Base-by-base conservation (phyloP, 2,329 filamentous ascomycete genomes). In the Scedosporium aurantiacum region DNA sequence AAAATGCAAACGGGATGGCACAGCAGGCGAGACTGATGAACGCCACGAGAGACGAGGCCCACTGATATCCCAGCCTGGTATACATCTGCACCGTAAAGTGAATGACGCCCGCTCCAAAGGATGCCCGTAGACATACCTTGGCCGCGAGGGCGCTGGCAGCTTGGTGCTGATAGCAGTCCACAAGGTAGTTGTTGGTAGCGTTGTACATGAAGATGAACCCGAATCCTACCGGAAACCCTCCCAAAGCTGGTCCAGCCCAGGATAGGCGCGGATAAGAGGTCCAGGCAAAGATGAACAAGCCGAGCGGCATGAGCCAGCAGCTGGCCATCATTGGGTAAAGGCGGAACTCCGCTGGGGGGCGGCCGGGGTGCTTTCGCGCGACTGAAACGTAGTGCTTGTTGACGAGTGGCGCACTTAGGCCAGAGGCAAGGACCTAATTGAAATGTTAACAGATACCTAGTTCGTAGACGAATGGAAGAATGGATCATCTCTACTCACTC, bases 1-100 rank as follows among this genome's bases (percentile, higher is more conserved):
- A 89, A 72, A 93, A 90, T 16, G 93, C 71, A 71, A 89, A 87
- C 0, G 89, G 89, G 68, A 89, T 87, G 0, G 89, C 88, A 18
- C 90, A 76, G 71, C 88, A 91, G 10, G 79, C 80, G 3, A 91
- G 71, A 0, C 88, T 83, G 3, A 93, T 76, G 74, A 93, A 92
- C 0, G 85, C 90, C 0, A 88, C 89, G 14, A 93, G 76, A 0
- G 83, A 84, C 40, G 80, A 84, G 1, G 87, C 89, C 89, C 89
- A 92, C 74, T 91, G 87, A 61, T 88, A 85, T 57, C 89, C 87
- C 2, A 88, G 77, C 61, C 78, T 74, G 2, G 75, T 41, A 68
- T 82, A 84, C 79, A 84, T 83, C 64, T 76, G 70, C 0, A 76
- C 78, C 0, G 87, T 89, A 72, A 91, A 91, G 0, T 91, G 78